Evolutionary conservation across 2,329 filamentous ascomycete genomes (phyloP), one percentile per base, ranked within the genome.

Genomic region (Penicillium occitanis): DNA sequence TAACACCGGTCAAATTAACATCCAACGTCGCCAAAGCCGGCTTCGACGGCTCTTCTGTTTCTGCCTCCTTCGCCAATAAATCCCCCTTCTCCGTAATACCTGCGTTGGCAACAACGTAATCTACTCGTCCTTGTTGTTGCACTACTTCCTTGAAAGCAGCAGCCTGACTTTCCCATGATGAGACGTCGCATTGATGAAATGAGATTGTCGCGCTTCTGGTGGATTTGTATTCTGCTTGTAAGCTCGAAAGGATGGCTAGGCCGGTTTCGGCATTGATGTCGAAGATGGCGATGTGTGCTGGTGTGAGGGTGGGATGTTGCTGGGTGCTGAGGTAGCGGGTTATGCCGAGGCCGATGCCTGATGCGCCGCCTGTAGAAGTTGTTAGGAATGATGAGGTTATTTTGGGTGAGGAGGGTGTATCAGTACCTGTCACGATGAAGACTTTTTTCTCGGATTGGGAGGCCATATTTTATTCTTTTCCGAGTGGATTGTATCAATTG

Each of bases 311-410:
- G 19, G 57, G n/a, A 71, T 63, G 61, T 50, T 74, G 67, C 58
- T 74, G 67, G 44, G 70, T 64, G 58, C 73, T 70, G 59, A 78
- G 75, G 55, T 73, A 71, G 19, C 70, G 70, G n/a, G 73, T 74
- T 50, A 78, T 76, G 30, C 71, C 76, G 2, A 78, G 72, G 30
- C 76, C 76, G 60, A 78, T 78, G 11, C 76, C 76, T 17, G 75
- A 77, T 19, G 76, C 76, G 37, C 76, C 76, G 48, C 76, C 76
- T 74, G 51, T 8, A 19, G 8, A 19, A 37, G 8, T 10, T 37
- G 40, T 64, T 64, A 59, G 30, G n/a, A 8, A 8, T 59, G 6
- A 40, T 33, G 35, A 57, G 6, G 10, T n/a, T 28, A 4, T 50
- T 50, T 25, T 30, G 14, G 50, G 25, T 25, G 25, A 25, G 25